A percentile compares a stretch with the other conserved stretches of the same genome.
phyloP scores from a whole-genome alignment of 345 rosid genomes.

The Pugionium cornutum region DNA sequence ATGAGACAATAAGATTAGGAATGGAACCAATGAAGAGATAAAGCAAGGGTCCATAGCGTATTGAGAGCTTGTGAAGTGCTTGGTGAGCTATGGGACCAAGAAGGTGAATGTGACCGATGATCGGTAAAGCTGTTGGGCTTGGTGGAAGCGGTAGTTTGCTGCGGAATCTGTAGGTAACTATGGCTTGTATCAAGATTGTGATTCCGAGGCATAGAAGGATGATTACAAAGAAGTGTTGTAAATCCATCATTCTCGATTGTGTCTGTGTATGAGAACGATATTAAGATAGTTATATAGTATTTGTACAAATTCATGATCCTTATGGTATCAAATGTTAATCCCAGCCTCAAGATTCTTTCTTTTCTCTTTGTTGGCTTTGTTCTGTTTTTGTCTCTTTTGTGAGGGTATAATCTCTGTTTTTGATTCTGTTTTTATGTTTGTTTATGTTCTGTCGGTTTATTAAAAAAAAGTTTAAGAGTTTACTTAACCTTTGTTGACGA shows the following conservation, averaged over 20 bases:
- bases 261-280: slow-evolving; percentile 15
- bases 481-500: slow-evolving; percentile 1
- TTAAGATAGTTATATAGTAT: slow-evolving; percentile 21
- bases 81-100: slow-evolving; percentile 61
- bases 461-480: background rate
- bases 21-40: slow-evolving; percentile 69
- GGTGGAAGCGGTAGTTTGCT: slow-evolving; percentile 43
- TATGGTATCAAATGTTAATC: slow-evolving; percentile 29
- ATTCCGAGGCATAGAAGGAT: slow-evolving; percentile 30
- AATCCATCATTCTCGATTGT: slow-evolving; percentile 21
- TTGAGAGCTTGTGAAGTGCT: slow-evolving; percentile 65
- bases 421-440: slow-evolving; percentile 22
- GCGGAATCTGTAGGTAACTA: slow-evolving; percentile 3
- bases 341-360: slow-evolving; percentile 26
- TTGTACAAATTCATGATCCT: background rate
- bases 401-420: slow-evolving; percentile 24
- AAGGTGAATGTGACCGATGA: slow-evolving; percentile 54
- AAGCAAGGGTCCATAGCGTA: slow-evolving; percentile 57
- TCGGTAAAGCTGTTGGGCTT: slow-evolving; percentile 49
- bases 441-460: background rate
- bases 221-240: slow-evolving; percentile 13
- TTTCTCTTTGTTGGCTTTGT: slow-evolving; percentile 23
- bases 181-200: slow-evolving; percentile 27
- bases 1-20: slow-evolving; percentile 62
- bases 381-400: slow-evolving; percentile 36